Evolutionary conservation across 2,329 filamentous ascomycete genomes (phyloP).

Genomic region (Bipolaris zeicola): DNA sequence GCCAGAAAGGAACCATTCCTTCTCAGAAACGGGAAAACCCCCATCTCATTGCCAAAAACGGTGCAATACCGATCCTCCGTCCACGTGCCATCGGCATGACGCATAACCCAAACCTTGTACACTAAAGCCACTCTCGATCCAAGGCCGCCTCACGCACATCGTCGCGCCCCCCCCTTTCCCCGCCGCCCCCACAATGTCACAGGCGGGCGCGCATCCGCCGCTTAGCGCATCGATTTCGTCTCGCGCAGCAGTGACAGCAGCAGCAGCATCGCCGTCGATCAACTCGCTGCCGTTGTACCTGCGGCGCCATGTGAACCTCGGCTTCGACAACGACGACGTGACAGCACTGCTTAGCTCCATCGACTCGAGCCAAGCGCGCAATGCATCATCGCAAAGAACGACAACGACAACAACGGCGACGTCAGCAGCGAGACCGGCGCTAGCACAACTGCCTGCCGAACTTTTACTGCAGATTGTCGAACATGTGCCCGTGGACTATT

Average conservation of each 20-base stretch:
- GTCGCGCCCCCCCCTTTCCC: not conserved
- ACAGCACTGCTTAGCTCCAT: slow-evolving; percentile 36
- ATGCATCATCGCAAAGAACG: not conserved
- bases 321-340: slow-evolving; percentile 36
- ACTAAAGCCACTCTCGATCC: slow-evolving; percentile 6
- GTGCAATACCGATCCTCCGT: not conserved
- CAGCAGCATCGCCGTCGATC: not conserved
- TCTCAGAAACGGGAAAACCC: too few relatives aligned
- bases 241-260: too few relatives aligned
- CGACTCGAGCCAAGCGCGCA: slow-evolving; percentile 33
- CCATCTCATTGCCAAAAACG: too few relatives aligned
- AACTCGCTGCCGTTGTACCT: slow-evolving; percentile 29
- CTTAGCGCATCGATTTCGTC: not conserved
- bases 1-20: too few relatives aligned
- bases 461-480: slow-evolving; percentile 37
- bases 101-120: not conserved
- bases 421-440: not conserved
- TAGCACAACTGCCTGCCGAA: slow-evolving; percentile 39
- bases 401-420: not conserved
- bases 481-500: slow-evolving; percentile 32
- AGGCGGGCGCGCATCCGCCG: not conserved
- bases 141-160: not conserved
- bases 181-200: slow-evolving; percentile 12
- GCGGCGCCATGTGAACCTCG: slow-evolving; percentile 27
- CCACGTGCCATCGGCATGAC: not conserved